A percentile compares a stretch with the other conserved stretches of the same genome.
phyloP scores from a whole-genome alignment of 257 asterid species.

The Fraxinus americana region DNA sequence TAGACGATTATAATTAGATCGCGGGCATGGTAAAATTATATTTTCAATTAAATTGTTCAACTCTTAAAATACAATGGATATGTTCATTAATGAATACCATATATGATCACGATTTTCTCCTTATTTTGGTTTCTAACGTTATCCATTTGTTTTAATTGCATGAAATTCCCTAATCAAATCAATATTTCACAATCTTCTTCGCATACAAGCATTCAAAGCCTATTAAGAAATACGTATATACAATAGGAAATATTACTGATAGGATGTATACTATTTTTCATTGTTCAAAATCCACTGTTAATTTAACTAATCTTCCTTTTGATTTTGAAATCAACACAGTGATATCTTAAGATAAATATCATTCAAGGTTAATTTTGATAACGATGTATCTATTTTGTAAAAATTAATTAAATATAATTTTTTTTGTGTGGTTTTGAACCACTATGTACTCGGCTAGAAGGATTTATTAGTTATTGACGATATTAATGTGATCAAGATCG shows the following conservation, averaged over 20 bases:
- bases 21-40: constrained; percentile 16
- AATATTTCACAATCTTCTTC: constrained; percentile 22
- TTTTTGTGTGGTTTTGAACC: no score
- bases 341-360: background rate
- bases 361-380: background rate
- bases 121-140: constrained; percentile 10
- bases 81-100: background rate
- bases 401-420: no score
- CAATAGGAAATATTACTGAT: background rate
- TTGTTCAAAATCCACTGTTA: background rate
- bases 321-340: background rate
- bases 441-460: no score
- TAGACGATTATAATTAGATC: constrained; percentile 17
- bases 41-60: background rate
- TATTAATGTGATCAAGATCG: no score
- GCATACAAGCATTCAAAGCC: background rate
- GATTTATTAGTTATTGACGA: no score
- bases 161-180: constrained; percentile 16
- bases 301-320: background rate
- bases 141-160: constrained; percentile 29
- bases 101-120: constrained; percentile 14
- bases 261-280: background rate
- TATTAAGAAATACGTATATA: background rate
- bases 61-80: constrained; percentile 4
- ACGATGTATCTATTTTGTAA: no score